Evolutionary conservation across 768 basidiomycete species (phyloP).

Genomic region (Mycena sanguinolenta): DNA sequence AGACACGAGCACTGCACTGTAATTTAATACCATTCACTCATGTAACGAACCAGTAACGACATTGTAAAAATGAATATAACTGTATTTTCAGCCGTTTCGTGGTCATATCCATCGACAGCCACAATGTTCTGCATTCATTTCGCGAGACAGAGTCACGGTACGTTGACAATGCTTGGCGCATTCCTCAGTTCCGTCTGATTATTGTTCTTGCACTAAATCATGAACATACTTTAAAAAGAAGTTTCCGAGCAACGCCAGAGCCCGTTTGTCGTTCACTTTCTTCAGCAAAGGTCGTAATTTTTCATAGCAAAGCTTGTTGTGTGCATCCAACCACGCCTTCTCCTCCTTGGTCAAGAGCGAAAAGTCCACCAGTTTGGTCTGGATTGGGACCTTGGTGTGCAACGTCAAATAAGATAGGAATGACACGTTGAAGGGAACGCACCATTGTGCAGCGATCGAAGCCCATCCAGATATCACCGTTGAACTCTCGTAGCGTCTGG

Average conservation of each 20-base stretch:
- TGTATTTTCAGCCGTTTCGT: neutral
- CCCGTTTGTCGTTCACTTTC: conserved; percentile 32
- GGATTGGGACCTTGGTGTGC: conserved; percentile 65
- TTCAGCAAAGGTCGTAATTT: conserved; percentile 33
- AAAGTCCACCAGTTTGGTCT: conserved; percentile 73
- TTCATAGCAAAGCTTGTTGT: conserved; percentile 35
- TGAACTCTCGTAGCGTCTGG: conserved; percentile 59
- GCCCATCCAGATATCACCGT: conserved; percentile 68
- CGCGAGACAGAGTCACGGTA: no score
- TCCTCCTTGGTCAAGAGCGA: conserved; percentile 71
- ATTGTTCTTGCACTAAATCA: no score
- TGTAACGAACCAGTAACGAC: neutral
- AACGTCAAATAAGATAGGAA: neutral
- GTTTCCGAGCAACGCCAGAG: conserved; percentile 26
- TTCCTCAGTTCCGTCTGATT: no score
- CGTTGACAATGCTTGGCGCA: no score
- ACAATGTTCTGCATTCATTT: no score
- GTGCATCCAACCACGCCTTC: conserved; percentile 69
- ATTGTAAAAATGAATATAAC: neutral
- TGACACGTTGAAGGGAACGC: neutral
- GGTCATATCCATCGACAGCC: no score
- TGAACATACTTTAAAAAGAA: conserved; percentile 28
- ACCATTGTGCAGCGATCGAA: conserved; percentile 79
- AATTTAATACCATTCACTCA: neutral
- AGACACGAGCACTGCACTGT: neutral